Base-by-base conservation (phyloP, 768 basidiomycete species). In the Pilatotrama ljubarskyi region DNA sequence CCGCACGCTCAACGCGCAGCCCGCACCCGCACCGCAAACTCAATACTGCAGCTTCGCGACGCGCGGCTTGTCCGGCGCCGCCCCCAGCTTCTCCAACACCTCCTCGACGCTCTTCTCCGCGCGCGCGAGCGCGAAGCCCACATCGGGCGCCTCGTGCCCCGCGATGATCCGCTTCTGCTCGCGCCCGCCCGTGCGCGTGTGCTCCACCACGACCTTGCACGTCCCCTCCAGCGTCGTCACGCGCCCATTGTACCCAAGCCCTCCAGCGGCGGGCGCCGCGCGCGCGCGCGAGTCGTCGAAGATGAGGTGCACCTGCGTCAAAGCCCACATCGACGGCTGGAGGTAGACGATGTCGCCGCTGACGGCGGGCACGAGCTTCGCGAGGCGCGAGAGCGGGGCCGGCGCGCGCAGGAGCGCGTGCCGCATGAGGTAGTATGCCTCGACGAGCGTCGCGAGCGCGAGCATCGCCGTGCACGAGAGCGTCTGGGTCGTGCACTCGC, bases 381-480 rank as follows among this genome's bases (percentile, higher is more conserved):
- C 77, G 38, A 86, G 61, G 13, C 62, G 40, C 44, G 68, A 69
- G 53, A 69, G 48, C 15, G 77, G 62, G 32, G 67, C 63, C 7
- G 70, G 71, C 38, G 68, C 70, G 3, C 64, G 63, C 3, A 76
- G 66, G 47, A 84, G 69, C 32, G 78, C 65, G 44, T 76, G 66
- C 43, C 83, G 81, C 24, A 75, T 56, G 36, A 83, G 72, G 67
- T 87, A 82, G 68, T 84, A 81, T 22, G 66, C 64, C 67, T 89
- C 87, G 41, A 91, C 74, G 11, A 84, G 26, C 46, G 85, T 77
- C 36, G 88, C 78, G n/a, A 90, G 26, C n/a, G 78, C 61, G 18
- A 91, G 79, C 84, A 91, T 84, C 24, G 78, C 36, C 0, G 88
- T 89, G 3, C 85, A 78, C 1, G 88, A 85, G 6, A 90, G 35